Evolutionary conservation across 441 rosid genomes (phyloP).

Genomic region (Euphorbia neoarborescens): DNA sequence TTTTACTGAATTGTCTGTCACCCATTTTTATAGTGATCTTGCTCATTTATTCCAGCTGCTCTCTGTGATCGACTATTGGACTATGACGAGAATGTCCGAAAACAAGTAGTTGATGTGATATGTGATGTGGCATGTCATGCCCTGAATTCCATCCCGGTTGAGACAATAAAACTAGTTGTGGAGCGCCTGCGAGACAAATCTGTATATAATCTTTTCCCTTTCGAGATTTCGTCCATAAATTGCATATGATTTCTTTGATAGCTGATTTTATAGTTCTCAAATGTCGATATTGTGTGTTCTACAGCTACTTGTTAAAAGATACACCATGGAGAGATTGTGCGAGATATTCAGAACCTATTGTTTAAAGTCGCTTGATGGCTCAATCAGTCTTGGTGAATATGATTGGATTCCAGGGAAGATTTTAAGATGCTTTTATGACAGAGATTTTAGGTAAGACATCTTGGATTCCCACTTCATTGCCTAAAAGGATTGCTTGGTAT

Average conservation of each 20-base stretch:
- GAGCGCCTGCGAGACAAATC: conserved; percentile 98
- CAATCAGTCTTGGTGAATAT: conserved; percentile 42
- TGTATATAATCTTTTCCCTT: conserved; percentile 40
- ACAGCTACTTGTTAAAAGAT: conserved; percentile 81
- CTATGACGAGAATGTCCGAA: conserved; percentile 93
- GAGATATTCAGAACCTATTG: conserved; percentile 72
- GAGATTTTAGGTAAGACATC: conserved; percentile 71
- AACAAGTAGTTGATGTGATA: conserved; percentile 88
- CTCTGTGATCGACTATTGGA: conserved; percentile 94
- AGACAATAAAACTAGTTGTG: conserved; percentile 68
- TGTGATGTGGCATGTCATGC: conserved; percentile 76
- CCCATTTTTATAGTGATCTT: conserved; percentile 24
- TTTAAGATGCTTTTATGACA: conserved; percentile 90
- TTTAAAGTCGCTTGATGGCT: conserved; percentile 40
- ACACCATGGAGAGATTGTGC: conserved; percentile 85
- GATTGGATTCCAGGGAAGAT: conserved; percentile 99
- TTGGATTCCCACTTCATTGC: not conserved
- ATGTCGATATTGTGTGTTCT: conserved; percentile 14
- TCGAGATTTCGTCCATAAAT: conserved; percentile 9
- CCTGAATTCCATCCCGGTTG: conserved; percentile 58
- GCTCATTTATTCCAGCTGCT: conserved; percentile 53
- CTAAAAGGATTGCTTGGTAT: conserved; percentile 5
- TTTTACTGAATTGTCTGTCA: conserved; percentile 18
- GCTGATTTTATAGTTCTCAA: conserved; percentile 13
- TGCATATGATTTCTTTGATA: conserved; percentile 14